Evolutionary conservation across 2,329 filamentous ascomycete species (phyloP).

Genomic region (Hypoxylon sp.): DNA sequence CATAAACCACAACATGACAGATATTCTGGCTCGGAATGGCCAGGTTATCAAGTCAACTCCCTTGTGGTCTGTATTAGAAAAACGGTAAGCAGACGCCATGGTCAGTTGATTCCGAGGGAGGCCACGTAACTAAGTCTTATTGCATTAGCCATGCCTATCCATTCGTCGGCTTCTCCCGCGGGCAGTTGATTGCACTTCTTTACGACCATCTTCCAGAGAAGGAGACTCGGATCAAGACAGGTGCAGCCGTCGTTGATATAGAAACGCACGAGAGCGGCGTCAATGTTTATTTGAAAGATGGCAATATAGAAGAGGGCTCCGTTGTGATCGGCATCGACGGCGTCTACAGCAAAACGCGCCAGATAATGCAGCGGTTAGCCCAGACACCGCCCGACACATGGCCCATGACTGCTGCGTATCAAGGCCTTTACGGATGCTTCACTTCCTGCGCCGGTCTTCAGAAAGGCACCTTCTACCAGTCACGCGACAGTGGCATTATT

Average conservation of each 20-base stretch:
- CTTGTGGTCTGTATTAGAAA: not conserved
- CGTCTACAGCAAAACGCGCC: slow-evolving; percentile 36
- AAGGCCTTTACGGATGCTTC: not conserved
- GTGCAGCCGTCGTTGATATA: slow-evolving; percentile 30
- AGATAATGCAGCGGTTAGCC: slow-evolving; percentile 19
- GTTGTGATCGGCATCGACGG: slow-evolving; percentile 40
- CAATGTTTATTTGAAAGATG: slow-evolving; percentile 35
- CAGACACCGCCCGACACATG: not conserved
- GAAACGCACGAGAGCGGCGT: slow-evolving; percentile 35
- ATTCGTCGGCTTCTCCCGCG: slow-evolving; percentile 30
- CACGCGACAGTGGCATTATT: slow-evolving; percentile 23
- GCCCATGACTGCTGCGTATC: slow-evolving; percentile 5
- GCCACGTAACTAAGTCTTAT: not conserved
- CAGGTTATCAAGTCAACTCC: slow-evolving; percentile 7
- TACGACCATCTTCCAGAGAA: slow-evolving; percentile 34
- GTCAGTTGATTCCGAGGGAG: not conserved
- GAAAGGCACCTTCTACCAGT: not conserved
- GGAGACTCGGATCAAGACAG: slow-evolving; percentile 29
- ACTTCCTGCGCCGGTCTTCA: not conserved
- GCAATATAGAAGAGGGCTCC: slow-evolving; percentile 35
- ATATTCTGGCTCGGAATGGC: slow-evolving; percentile 1
- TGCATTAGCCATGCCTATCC: slow-evolving; percentile 4
- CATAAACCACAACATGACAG: slow-evolving; percentile 6
- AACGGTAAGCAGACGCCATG: not conserved
- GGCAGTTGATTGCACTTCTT: slow-evolving; percentile 30